Evolutionary conservation across 108 stramenopile species (phyloP).

Genomic region (Fragilaria crotonensis): DNA sequence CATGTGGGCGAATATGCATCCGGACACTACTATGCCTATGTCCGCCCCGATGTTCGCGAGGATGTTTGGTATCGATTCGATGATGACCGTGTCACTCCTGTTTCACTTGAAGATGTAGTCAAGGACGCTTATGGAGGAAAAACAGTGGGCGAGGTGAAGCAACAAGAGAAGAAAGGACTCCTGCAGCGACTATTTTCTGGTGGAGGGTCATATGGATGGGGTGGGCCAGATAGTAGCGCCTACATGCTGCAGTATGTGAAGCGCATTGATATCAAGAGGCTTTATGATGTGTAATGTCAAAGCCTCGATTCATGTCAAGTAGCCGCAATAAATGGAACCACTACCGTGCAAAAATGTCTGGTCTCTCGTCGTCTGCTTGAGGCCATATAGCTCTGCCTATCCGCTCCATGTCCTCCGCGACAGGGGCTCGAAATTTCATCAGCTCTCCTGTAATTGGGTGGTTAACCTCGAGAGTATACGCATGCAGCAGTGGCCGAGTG

Average conservation of each 20-base stretch:
- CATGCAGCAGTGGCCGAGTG: constrained; percentile 86
- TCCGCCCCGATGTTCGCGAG: constrained; percentile 54
- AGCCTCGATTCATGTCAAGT: neutral
- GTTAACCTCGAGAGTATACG: constrained; percentile 66
- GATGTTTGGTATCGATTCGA: constrained; percentile 79
- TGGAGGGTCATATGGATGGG: constrained; percentile 50
- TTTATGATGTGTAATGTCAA: constrained; percentile 23
- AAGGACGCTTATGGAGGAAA: constrained; percentile 56
- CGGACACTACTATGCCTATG: constrained; percentile 73
- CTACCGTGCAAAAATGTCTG: constrained; percentile 23
- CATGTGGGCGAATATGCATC: constrained; percentile 72
- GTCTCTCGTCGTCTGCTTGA: constrained; percentile 21
- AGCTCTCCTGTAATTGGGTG: constrained; percentile 85
- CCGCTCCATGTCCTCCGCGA: constrained; percentile 76
- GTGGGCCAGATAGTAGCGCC: constrained; percentile 62
- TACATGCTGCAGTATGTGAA: constrained; percentile 80
- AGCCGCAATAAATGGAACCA: neutral
- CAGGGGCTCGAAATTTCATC: constrained; percentile 74
- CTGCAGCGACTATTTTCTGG: constrained; percentile 21
- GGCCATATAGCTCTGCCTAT: constrained; percentile 74
- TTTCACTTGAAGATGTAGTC: constrained; percentile 48
- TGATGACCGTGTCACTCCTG: constrained; percentile 56
- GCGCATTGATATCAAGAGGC: constrained; percentile 40
- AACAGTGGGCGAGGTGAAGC: constrained; percentile 3
- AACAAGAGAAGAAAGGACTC: constrained; percentile 15